Base-by-base conservation (phyloP, 2,329 filamentous ascomycete species). In the Stagonosporopsis cucurbitacearum region DNA sequence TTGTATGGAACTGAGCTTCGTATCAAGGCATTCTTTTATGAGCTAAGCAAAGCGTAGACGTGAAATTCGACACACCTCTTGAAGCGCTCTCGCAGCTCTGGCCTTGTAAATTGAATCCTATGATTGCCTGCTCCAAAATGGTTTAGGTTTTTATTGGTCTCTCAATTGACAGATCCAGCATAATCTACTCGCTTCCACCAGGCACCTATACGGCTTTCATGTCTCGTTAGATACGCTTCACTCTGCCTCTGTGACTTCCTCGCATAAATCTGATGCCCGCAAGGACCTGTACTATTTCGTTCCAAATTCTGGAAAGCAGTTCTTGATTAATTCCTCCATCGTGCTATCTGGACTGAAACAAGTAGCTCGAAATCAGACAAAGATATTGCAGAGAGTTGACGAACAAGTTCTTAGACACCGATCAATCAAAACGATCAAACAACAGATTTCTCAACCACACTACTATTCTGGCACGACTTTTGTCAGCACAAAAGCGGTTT, bases 151-250 rank as follows among this genome's bases (percentile, higher is more conserved):
- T 33, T 12, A 15, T 33, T 11, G 12, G 2, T 33, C 32, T 33
- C 32, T 15, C n/a, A 6, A n/a, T 33, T 15, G 32, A 33, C 15
- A 53, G 42, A 25, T 53, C 50, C 3, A 53, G 35, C 42, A 53
- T 41, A 12, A 53, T 47, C 17, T 54, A 42, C 28, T 48, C 43
- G 13, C 50, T 54, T 36, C 50, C 43, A 32, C 50, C 50, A 1
- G 50, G 50, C n/a, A 54, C 50, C 26, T 42, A n/a, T 13, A 54
- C 45, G 13, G 50, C 50, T 17, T 54, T 48, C 6, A 53, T 43
- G 19, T 53, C 50, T 23, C 50, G 30, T 43, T 43, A 53, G 11
- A 53, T 47, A 6, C 50, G 50, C 42, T 53, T 43, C 9, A 53
- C 50, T 3, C 50, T 23, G 15, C 32, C 50, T 1, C 50, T 43